Base-by-base conservation (phyloP, 768 basidiomycete species). In the Podaxis rugospora region DNA sequence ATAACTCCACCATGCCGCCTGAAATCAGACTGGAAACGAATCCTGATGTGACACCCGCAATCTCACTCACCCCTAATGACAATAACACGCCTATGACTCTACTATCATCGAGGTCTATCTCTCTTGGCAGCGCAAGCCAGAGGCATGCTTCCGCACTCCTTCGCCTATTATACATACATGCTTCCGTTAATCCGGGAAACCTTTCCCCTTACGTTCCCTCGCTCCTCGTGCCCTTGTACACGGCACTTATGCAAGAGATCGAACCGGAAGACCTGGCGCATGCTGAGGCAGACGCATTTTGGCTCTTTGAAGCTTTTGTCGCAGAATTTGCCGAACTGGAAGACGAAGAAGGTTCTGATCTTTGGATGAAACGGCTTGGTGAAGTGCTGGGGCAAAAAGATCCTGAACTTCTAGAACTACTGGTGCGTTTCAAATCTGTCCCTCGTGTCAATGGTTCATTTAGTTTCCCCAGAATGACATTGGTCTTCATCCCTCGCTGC, bases 231-330 rank as follows among this genome's bases (percentile, higher is more conserved):
- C 88, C 89, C 0, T 67, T 92, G 23, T 91, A 90, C 69, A 79
- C 80, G 6, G 83, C 82, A 0, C 73, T 91, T 52, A 71, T 75
- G 16, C 81, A 83, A 67, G 90, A 92, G 66, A 76, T 85, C 1
- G 81, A 89, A 16, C 71, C 79, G 0, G 80, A 83, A 57, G 87
- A 89, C 46, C 69, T 82, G 9, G 78, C 81, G 0, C 89, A 92
- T 69, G 80, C 80, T 4, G 91, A 93, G 70, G 90, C 91, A 1
- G 91, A 93, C 66, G 81, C 87, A 0, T 93, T 93, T 69, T 93
- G 90, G 91, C 66, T 92, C 4, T 88, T 92, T 58, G 89, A 92
- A 69, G 81, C 85, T 0, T 77, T 92, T 65, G 74, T 91, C 0
- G 84, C 85, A 27, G 90, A 92, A 66, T 83, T 92, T 52, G 76